Base-by-base conservation (phyloP, 2,329 filamentous ascomycete genomes). In the Fonsecaea nubica region DNA sequence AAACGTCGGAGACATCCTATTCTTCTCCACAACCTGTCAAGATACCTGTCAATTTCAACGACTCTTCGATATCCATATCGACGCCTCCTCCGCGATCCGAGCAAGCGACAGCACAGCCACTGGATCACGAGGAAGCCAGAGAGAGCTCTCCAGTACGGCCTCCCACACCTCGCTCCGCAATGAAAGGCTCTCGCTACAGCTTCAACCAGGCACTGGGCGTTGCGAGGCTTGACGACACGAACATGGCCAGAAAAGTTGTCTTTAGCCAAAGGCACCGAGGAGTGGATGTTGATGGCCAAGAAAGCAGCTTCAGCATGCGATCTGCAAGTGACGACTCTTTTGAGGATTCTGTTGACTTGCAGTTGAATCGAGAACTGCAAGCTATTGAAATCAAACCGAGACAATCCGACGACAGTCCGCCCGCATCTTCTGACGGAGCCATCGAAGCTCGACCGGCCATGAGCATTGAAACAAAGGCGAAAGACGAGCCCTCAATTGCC, bases 261-360 rank as follows among this genome's bases (percentile, higher is more conserved):
- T 72, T 71, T 50, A 71, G 69, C 52, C 62, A 68, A 35, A 59
- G 71, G 53, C 71, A 70, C 13, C 60, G 64, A 40, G 70, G 69
- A 15, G 67, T 73, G 15, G 69, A 71, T 55, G 65, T 72, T 38
- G 52, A 70, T 48, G 71, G 71, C 13, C 61, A 70, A 55, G 71
- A 73, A 53, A 71, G 70, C 64, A 71, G 69, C 38, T 71, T 71
- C 53, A 73, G 71, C 50, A 69, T 71, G 58, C 68, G 64, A 52
- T 68, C 65, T 4, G 50, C 38, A 3, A 66, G 45, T 54, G 68
- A 68, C n/a, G 65, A 66, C 35, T 63, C 65, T 18, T 52, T 56
- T 48, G 57, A 45, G 32, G 58, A 60, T 33, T 65, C 67, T 18
- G 54, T 62, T 35, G 59, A 58, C 5, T n/a, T 36, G 50, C 63